phyloP scores from a whole-genome alignment of 2,329 filamentous ascomycete genomes.

The Stachybotrys echinatus region DNA sequence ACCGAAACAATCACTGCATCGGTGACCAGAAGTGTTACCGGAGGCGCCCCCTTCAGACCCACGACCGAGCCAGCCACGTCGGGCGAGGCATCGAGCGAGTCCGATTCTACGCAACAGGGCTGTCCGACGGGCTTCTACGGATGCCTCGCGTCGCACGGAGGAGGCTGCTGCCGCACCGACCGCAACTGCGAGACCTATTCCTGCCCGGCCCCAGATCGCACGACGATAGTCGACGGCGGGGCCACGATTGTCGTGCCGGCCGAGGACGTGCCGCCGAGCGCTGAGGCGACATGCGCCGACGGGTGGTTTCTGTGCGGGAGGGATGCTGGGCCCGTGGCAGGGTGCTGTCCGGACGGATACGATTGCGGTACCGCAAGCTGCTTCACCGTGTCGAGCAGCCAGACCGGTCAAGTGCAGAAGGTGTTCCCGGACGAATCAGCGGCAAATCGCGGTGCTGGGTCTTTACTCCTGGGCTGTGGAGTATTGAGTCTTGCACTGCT shows the following conservation, averaged over 20 bases:
- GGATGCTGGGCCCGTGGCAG: conserved; percentile 57
- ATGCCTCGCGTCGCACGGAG: conserved; percentile 78
- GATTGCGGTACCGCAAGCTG: conserved; percentile 69
- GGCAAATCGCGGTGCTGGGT: background rate
- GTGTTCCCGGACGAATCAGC: conserved; percentile 31
- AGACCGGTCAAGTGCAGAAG: conserved; percentile 54
- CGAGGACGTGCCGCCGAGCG: conserved; percentile 37
- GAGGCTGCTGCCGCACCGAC: conserved; percentile 81
- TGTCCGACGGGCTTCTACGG: conserved; percentile 93
- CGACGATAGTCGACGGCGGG: conserved; percentile 62
- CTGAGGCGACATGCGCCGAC: conserved; percentile 56
- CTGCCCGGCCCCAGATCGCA: conserved; percentile 58
- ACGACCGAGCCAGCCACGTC: conserved; percentile 29
- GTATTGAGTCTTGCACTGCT: too few relatives aligned
- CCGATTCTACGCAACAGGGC: conserved; percentile 32
- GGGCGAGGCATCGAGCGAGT: conserved; percentile 20
- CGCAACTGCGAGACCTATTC: conserved; percentile 77
- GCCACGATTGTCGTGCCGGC: conserved; percentile 66
- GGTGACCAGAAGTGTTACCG: conserved; percentile 33
- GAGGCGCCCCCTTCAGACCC: conserved; percentile 42
- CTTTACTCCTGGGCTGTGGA: too few relatives aligned
- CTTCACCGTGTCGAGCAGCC: conserved; percentile 46
- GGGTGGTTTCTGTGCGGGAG: conserved; percentile 73
- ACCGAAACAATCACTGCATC: conserved; percentile 24
- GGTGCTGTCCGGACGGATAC: conserved; percentile 80